These are phyloP conservation scores for Chlamydomonas sp. DNA, from an alignment of 139 green algal genomes.

Conservation along the genomic window DNA sequence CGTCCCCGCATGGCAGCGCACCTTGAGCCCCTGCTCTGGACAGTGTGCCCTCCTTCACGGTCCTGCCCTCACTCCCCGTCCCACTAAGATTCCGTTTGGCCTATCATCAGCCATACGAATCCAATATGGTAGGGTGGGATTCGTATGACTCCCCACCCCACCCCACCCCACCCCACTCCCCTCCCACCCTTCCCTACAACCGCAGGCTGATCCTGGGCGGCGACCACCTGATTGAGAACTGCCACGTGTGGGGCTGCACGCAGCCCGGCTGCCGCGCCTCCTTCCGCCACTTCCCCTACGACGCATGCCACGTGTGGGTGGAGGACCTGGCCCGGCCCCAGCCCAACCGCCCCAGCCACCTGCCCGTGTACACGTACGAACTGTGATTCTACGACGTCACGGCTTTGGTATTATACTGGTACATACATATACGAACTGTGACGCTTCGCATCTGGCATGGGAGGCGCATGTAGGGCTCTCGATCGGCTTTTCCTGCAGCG, in stretches of 20 bases:
- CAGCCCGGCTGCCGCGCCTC: background rate
- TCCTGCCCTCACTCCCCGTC: too few relatives aligned
- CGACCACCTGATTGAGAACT: slow-evolving; percentile 62
- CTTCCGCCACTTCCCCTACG: slow-evolving; percentile 25
- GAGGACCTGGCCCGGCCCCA: slow-evolving; percentile 1
- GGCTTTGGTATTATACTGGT: background rate
- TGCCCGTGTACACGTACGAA: slow-evolving; percentile 23
- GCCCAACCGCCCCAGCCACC: background rate
- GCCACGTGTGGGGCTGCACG: slow-evolving; percentile 54
- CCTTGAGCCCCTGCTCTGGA: too few relatives aligned
- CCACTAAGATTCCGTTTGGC: too few relatives aligned
- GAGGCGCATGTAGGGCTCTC: too few relatives aligned
- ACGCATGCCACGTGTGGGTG: slow-evolving; percentile 4
- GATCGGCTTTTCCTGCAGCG: too few relatives aligned
- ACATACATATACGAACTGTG: background rate
- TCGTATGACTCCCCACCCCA: background rate
- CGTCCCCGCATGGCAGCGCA: too few relatives aligned
- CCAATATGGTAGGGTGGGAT: background rate
- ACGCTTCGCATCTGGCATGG: too few relatives aligned
- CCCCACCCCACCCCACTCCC: background rate
- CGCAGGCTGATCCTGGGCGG: slow-evolving; percentile 54
- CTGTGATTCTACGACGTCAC: background rate
- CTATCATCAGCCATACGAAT: too few relatives aligned
- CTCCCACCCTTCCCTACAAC: background rate
- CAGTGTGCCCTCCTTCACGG: too few relatives aligned